Percentiles rank a stretch among this genome's conserved stretches.
These are phyloP conservation scores for Chytriomyces sp. DNA, from an alignment of 192 early-diverging fungal genomes.

Conservation along the genomic window DNA sequence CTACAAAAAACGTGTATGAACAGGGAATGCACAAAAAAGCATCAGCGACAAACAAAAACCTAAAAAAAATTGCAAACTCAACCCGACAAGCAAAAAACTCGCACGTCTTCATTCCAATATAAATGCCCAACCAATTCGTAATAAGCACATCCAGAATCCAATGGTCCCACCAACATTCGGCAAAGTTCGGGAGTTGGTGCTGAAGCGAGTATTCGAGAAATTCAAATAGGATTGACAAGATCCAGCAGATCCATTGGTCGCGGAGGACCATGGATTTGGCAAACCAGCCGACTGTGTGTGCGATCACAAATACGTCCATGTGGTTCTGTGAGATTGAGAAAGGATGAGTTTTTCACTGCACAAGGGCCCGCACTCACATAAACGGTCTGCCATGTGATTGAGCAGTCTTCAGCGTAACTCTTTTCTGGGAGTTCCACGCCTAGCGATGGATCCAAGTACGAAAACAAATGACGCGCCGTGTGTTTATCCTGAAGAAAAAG, in stretches of 20 bases:
- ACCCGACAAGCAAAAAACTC: slow-evolving; percentile 80
- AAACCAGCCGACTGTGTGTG: slow-evolving; percentile 94
- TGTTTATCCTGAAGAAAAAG: slow-evolving; percentile 72
- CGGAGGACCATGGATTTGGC: slow-evolving; percentile 90
- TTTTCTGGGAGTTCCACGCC: slow-evolving; percentile 87
- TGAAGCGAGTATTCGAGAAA: slow-evolving; percentile 92
- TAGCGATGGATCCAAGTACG: slow-evolving; percentile 77
- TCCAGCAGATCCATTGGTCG: slow-evolving; percentile 96
- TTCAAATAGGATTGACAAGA: slow-evolving; percentile 92
- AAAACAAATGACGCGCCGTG: slow-evolving; percentile 79
- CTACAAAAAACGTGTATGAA: background rate
- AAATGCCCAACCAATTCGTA: slow-evolving; percentile 94
- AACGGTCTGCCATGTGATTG: slow-evolving; percentile 74
- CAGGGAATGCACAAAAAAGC: too few relatives aligned
- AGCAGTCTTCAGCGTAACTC: slow-evolving; percentile 90
- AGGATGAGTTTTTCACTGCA: slow-evolving; percentile 8
- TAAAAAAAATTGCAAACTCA: background rate
- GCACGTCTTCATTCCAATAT: slow-evolving; percentile 95
- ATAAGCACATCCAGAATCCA: slow-evolving; percentile 93
- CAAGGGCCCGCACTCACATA: slow-evolving; percentile 51
- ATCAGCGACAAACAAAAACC: background rate
- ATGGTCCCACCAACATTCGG: slow-evolving; percentile 99
- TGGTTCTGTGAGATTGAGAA: slow-evolving; percentile 52
- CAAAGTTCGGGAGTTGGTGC: slow-evolving; percentile 96
- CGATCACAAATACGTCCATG: slow-evolving; percentile 92